Evolutionary conservation across 1,139 yeast species (phyloP), one percentile per base, ranked within the genome.

Genomic region (Hansenula lynferdii): DNA sequence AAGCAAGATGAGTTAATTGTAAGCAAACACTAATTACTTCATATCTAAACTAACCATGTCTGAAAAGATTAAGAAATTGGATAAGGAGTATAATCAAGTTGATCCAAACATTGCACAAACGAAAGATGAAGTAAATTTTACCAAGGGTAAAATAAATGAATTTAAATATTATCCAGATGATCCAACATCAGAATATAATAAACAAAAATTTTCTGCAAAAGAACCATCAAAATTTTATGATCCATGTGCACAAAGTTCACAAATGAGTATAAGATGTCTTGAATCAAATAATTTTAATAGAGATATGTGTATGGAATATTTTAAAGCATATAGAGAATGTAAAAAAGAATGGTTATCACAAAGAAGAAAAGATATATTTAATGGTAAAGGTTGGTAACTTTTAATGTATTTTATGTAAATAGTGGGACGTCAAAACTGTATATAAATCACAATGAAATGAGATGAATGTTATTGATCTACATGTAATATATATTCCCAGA

Each of bases 311-410:
- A 76, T 72, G 47, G 95, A 85, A 46, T 90, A 86, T 56, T 92
- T 90, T 57, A 89, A 83, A 51, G 96, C 97, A 0, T 92, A 90
- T 57, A 72, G 89, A 45, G 97, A 92, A 56, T 92, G 98, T 62
- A 81, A 84, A 54, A 80, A 80, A 56, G 95, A 84, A 53, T 90
- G 96, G 81, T 57, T 66, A 35, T 52, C 55, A 21, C 58, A 64
- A 34, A 60, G 74, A 47, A 61, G 64, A 40, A 46, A 47, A 20
- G 69, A 67, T 43, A 54, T 62, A 17, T 43, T 56, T 36, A 46
- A 41, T 19, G 64, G 65, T 1, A 48, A 47, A 18, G 57, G 41
- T 9, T 36, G 39, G 35, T 26, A 25, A 35, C 4, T 6, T 53
- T 27, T 53, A 15, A 26, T 15, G 10, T 14, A n/a, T n/a, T 17